phyloP scores from a whole-genome alignment of 176 grass and related monocot genomes.

The Bolboschoenus planiculmis region DNA sequence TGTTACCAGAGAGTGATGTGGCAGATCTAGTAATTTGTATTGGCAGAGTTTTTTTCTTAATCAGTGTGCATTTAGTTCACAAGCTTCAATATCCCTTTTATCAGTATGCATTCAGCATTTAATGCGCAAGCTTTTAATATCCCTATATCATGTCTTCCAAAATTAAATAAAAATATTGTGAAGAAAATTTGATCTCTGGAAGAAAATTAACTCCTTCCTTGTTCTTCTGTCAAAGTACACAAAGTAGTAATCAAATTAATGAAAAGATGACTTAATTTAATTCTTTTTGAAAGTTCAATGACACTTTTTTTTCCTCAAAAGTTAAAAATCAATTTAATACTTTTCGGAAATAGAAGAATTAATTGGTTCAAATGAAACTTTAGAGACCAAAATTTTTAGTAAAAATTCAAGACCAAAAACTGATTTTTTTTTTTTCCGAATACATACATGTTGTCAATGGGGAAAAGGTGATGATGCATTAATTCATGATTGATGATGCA shows the following conservation, averaged over 20 bases:
- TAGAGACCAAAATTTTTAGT: not conserved
- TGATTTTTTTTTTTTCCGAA: too few species aligned
- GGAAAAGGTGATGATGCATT: too few species aligned
- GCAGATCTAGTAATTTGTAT: not conserved
- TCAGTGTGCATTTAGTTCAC: not conserved
- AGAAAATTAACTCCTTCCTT: too few species aligned
- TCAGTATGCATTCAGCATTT: not conserved
- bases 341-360: not conserved
- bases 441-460: too few species aligned
- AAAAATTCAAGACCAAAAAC: not conserved
- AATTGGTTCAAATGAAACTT: not conserved
- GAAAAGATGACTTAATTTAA: too few species aligned
- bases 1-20: slow-evolving; percentile 28
- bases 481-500: too few species aligned
- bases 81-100: not conserved
- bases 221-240: too few species aligned
- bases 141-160: not conserved
- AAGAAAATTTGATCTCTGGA: not conserved
- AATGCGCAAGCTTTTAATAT: not conserved
- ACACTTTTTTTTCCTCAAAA: not conserved
- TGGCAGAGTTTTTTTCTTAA: not conserved
- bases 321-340: not conserved
- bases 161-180: not conserved
- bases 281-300: too few species aligned
- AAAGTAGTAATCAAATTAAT: too few species aligned